Evolutionary conservation across 2,329 filamentous ascomycete species (phyloP).

Genomic region (Aspergillus ochraceoroseus): DNA sequence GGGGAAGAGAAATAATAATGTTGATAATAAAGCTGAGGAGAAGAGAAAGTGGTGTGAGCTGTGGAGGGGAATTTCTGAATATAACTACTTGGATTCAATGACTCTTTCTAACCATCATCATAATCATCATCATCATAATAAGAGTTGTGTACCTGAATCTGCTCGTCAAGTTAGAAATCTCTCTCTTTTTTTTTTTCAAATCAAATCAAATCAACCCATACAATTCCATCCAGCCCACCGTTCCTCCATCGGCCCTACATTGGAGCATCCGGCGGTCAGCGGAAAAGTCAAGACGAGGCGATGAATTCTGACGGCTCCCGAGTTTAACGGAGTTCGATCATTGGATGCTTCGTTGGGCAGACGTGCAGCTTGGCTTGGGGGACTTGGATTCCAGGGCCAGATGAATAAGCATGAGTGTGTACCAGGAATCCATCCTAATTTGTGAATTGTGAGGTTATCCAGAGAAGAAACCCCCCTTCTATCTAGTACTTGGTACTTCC

Average conservation of each 20-base stretch:
- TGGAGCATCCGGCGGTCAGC: constrained; percentile 26
- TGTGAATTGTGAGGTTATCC: too few species aligned
- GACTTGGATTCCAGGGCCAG: constrained; percentile 15
- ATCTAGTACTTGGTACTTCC: too few species aligned
- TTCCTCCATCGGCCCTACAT: constrained; percentile 10
- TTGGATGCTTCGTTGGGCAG: constrained; percentile 40
- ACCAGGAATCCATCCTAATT: not conserved
- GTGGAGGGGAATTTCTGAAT: constrained; percentile 20
- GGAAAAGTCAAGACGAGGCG: constrained; percentile 31
- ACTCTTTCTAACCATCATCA: too few species aligned
- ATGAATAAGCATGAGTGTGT: constrained; percentile 16
- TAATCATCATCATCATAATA: too few species aligned
- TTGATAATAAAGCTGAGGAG: constrained; percentile 4
- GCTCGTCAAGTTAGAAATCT: constrained; percentile 10
- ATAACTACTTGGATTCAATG: constrained; percentile 13
- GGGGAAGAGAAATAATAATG: constrained; percentile 7
- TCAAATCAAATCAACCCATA: constrained; percentile 14
- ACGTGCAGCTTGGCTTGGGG: constrained; percentile 26
- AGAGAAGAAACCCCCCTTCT: not conserved
- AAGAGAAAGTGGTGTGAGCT: constrained; percentile 17
- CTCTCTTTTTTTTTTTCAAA: too few species aligned
- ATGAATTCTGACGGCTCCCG: constrained; percentile 31
- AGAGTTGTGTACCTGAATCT: constrained; percentile 15
- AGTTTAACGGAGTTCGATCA: constrained; percentile 26
- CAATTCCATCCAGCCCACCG: constrained; percentile 3